Evolutionary conservation across 2,329 filamentous ascomycete species (phyloP).

Genomic region (Claviceps paspali): DNA sequence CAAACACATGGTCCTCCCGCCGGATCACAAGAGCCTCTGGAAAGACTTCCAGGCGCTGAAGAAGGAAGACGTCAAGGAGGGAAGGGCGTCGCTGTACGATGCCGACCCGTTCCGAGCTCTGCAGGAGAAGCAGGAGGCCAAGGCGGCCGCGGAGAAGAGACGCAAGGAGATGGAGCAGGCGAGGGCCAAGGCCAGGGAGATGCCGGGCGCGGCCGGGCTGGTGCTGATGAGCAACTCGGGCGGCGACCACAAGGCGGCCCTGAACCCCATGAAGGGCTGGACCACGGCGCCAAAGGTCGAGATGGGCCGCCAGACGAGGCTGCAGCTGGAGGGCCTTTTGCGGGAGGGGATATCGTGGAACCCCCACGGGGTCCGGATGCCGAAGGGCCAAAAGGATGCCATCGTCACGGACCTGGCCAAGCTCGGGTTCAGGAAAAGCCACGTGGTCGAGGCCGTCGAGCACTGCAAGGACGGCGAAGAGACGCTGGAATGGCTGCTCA

Average conservation of each 20-base stretch:
- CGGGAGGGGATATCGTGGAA: conserved; percentile 78
- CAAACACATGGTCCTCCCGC: conserved; percentile 84
- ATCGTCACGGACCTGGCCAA: conserved; percentile 59
- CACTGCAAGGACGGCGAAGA: conserved; percentile 88
- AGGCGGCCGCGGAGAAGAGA: conserved; percentile 63
- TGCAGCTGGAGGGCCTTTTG: conserved; percentile 65
- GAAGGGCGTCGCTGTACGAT: conserved; percentile 79
- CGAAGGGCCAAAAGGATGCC: conserved; percentile 35
- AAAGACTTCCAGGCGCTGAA: conserved; percentile 80
- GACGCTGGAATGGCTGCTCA: conserved; percentile 85
- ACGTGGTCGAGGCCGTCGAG: conserved; percentile 73
- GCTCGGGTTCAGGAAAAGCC: conserved; percentile 79
- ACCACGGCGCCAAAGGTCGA: conserved; percentile 77
- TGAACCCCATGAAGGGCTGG: conserved; percentile 58
- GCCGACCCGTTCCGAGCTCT: conserved; percentile 81
- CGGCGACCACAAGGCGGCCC: conserved; percentile 16
- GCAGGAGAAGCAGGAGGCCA: conserved; percentile 65
- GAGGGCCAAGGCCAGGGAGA: conserved; percentile 51
- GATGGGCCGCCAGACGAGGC: conserved; percentile 69
- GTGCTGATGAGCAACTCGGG: conserved; percentile 32
- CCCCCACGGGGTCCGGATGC: conserved; percentile 54
- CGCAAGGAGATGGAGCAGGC: conserved; percentile 53
- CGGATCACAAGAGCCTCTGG: conserved; percentile 80
- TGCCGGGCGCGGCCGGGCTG: conserved; percentile 42
- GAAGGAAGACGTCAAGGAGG: conserved; percentile 61